Conservation (phyloP, 176 grass and related monocot species). For the Thalia dealbata region DNA sequence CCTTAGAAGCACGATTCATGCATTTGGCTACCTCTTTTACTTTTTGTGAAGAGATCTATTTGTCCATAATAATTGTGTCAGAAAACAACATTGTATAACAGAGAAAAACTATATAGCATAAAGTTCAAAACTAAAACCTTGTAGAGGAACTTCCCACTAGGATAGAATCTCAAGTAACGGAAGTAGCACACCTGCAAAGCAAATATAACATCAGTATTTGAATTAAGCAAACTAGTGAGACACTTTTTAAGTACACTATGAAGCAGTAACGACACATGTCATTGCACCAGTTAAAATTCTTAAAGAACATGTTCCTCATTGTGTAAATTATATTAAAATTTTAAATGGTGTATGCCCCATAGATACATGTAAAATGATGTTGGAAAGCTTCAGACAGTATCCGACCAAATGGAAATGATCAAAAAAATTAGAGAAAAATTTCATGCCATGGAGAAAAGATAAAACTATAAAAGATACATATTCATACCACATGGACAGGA, state of each 20-base stretch:
- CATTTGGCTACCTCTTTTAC: slow-evolving; percentile 85
- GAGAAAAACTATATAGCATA: not conserved
- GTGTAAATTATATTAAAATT: not conserved
- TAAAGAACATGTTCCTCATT: not conserved
- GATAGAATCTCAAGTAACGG: slow-evolving; percentile 86
- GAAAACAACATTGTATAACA: not conserved
- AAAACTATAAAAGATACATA: not conserved
- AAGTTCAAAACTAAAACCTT: slow-evolving; percentile 34
- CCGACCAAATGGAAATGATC: too few species aligned
- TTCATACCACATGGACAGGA: slow-evolving; percentile 90
- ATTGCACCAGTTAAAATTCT: not conserved
- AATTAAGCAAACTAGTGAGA: not conserved
- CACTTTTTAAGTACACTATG: not conserved
- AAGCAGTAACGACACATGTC: not conserved
- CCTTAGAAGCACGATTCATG: slow-evolving; percentile 84
- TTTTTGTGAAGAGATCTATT: slow-evolving; percentile 76
- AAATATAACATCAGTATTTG: not conserved
- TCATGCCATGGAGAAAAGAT: not conserved
- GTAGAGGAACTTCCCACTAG: slow-evolving; percentile 79
- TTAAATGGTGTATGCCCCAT: not conserved
- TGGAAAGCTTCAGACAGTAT: too few species aligned
- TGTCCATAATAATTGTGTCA: slow-evolving; percentile 14
- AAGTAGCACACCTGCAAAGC: slow-evolving; percentile 72
- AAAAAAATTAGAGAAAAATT: not conserved
- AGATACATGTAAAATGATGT: not conserved